phyloP scores from a whole-genome alignment of 202 grass and related monocot species.

The Setaria italica region DNA sequence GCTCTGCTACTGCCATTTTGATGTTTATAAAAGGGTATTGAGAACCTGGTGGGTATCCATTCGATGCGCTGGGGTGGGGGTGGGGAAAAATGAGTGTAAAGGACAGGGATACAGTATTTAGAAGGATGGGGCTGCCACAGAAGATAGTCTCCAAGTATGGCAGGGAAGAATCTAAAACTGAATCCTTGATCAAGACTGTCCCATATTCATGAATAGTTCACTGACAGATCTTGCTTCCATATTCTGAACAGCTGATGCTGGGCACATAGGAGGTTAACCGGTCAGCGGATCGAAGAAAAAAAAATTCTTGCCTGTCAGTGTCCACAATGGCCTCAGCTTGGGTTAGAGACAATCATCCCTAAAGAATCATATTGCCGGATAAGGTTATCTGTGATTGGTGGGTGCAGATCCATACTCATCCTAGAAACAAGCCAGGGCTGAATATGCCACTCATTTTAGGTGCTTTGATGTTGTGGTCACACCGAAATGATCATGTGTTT shows the following conservation, averaged over 20 bases:
- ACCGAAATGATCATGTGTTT: too few relatives aligned
- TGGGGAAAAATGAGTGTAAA: too few relatives aligned
- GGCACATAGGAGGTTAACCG: not conserved
- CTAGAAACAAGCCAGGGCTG: not conserved
- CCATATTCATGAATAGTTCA: slow-evolving; percentile 39
- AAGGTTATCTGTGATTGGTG: too few relatives aligned
- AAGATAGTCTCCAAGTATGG: slow-evolving; percentile 28
- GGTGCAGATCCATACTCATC: too few relatives aligned
- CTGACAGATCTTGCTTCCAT: not conserved
- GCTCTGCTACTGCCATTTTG: too few relatives aligned
- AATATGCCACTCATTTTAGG: too few relatives aligned
- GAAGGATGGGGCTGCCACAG: slow-evolving; percentile 35
- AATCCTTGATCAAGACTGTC: slow-evolving; percentile 40
- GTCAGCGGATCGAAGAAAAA: not conserved
- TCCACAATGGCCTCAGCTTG: not conserved
- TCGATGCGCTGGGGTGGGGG: too few relatives aligned
- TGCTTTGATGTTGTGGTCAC: too few relatives aligned
- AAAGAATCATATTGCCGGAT: not conserved
- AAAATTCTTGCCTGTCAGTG: not conserved
- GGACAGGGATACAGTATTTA: slow-evolving; percentile 39
- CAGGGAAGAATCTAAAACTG: slow-evolving; percentile 39
- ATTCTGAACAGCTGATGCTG: not conserved
- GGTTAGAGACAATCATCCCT: too few relatives aligned
- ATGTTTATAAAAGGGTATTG: too few relatives aligned
- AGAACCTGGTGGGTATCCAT: too few relatives aligned